Evolutionary conservation across 352 stramenopile species (phyloP).

Genomic region (Phytophthora cactorum): DNA sequence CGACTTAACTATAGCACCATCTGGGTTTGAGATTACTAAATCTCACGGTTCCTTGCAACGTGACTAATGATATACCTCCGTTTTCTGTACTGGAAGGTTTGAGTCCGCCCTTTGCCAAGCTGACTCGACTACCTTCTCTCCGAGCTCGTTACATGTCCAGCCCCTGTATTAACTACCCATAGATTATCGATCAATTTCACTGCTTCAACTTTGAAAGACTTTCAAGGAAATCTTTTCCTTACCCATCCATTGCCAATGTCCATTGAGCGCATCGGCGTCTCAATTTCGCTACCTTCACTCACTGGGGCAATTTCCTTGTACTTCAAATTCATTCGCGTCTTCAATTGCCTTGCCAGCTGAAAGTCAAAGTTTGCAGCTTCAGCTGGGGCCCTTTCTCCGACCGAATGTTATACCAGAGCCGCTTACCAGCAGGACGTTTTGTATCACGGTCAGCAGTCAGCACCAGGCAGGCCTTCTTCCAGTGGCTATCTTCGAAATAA

Average conservation of each 20-base stretch:
- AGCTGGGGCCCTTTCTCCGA: background rate
- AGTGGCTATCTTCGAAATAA: slow-evolving; percentile 6
- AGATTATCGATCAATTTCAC: slow-evolving; percentile 6
- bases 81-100: too few relatives aligned
- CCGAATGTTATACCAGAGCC: background rate
- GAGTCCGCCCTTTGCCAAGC: too few relatives aligned
- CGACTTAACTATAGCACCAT: slow-evolving; percentile 11
- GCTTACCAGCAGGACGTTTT: background rate
- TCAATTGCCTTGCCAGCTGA: background rate
- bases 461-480: slow-evolving; percentile 1
- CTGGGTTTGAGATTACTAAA: slow-evolving; percentile 11
- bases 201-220: slow-evolving; percentile 8
- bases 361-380: too few relatives aligned
- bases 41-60: background rate
- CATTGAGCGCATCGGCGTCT: background rate
- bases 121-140: too few relatives aligned
- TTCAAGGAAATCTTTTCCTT: too few relatives aligned
- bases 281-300: background rate
- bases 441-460: background rate
- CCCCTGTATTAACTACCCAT: slow-evolving; percentile 4
- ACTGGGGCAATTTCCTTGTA: background rate
- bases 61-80: too few relatives aligned
- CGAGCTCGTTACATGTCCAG: too few relatives aligned
- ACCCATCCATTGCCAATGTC: too few relatives aligned
- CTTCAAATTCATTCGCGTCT: background rate